Evolutionary conservation across 1,284 basidiomycete species (phyloP).

Genomic region (Papiliotrema flavescens): DNA sequence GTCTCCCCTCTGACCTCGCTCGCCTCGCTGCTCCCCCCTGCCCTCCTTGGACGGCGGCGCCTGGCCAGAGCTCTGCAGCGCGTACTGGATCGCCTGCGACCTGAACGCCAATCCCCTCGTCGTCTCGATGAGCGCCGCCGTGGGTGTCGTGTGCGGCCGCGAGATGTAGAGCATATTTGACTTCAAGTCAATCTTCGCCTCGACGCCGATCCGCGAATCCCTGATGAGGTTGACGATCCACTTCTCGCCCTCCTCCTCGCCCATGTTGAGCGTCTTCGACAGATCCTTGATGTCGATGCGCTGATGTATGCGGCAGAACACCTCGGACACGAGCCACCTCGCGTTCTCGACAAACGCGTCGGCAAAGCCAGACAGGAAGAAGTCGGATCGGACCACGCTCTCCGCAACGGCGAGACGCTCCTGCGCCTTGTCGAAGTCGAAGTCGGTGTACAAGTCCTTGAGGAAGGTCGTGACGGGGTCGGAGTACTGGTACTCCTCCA

Average conservation of each 20-base stretch:
- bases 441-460: slow-evolving; percentile 88
- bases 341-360: slow-evolving; percentile 96
- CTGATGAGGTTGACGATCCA: slow-evolving; percentile 99
- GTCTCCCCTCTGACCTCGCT: no score
- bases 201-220: slow-evolving; percentile 90
- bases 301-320: slow-evolving; percentile 96
- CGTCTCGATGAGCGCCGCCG: slow-evolving; percentile 94
- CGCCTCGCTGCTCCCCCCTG: no score
- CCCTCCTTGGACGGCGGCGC: slow-evolving; percentile 4
- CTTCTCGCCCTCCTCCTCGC: slow-evolving; percentile 91
- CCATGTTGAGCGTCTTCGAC: slow-evolving; percentile 86
- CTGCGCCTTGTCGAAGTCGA: slow-evolving; percentile 86
- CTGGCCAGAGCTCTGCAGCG: slow-evolving; percentile 53
- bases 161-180: slow-evolving; percentile 97
- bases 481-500: slow-evolving; percentile 89
- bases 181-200: slow-evolving; percentile 95
- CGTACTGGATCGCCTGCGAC: slow-evolving; percentile 84
- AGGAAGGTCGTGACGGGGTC: slow-evolving; percentile 93
- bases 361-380: slow-evolving; percentile 85
- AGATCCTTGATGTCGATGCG: slow-evolving; percentile 95
- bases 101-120: slow-evolving; percentile 87
- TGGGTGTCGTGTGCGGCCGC: slow-evolving; percentile 81
- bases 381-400: slow-evolving; percentile 82
- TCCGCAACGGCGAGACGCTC: slow-evolving; percentile 74
- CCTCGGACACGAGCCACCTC: slow-evolving; percentile 90